Percentiles rank a stretch among this genome's conserved stretches.
These are phyloP conservation scores for Truncatella angustata DNA, from an alignment of 2,329 filamentous ascomycete genomes.

Conservation along the genomic window DNA sequence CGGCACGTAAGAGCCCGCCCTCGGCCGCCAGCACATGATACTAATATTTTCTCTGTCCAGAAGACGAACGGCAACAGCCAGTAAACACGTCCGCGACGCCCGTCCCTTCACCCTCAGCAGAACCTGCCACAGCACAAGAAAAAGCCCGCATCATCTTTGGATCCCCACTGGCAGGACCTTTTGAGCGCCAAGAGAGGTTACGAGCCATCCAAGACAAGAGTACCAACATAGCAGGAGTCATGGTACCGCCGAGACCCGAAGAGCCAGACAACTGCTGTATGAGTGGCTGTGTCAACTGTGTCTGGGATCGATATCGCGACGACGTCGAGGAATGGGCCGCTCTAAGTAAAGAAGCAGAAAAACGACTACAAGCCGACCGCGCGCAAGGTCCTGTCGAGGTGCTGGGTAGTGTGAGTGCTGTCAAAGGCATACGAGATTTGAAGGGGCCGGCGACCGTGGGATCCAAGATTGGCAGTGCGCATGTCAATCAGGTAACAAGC, in stretches of 20 bases:
- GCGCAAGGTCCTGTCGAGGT: slow-evolving; percentile 13
- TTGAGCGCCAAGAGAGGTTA: slow-evolving; percentile 62
- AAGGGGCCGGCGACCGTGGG: slow-evolving; percentile 26
- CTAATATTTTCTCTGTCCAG: slow-evolving; percentile 8
- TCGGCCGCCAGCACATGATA: background rate
- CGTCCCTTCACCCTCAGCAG: slow-evolving; percentile 25
- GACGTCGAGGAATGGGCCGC: slow-evolving; percentile 87
- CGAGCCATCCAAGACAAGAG: slow-evolving; percentile 57
- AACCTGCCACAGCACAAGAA: slow-evolving; percentile 49
- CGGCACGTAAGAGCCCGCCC: slow-evolving; percentile 20
- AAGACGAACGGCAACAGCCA: slow-evolving; percentile 9
- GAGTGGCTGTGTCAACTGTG: slow-evolving; percentile 96
- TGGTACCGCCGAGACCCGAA: slow-evolving; percentile 77
- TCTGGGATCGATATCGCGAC: slow-evolving; percentile 89
- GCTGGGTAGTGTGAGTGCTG: slow-evolving; percentile 11
- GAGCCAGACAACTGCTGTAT: slow-evolving; percentile 99
- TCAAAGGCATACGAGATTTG: slow-evolving; percentile 11
- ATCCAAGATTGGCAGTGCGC: slow-evolving; percentile 21
- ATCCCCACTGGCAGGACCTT: slow-evolving; percentile 71
- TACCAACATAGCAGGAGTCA: slow-evolving; percentile 70
- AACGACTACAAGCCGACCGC: slow-evolving; percentile 42
- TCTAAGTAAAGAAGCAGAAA: slow-evolving; percentile 62
- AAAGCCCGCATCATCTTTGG: slow-evolving; percentile 75
- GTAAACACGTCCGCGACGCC: slow-evolving; percentile 11
- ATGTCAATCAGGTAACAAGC: slow-evolving; percentile 43